phyloP scores from a whole-genome alignment of 1,284 basidiomycete genomes.

The Trichosporon sp. region DNA sequence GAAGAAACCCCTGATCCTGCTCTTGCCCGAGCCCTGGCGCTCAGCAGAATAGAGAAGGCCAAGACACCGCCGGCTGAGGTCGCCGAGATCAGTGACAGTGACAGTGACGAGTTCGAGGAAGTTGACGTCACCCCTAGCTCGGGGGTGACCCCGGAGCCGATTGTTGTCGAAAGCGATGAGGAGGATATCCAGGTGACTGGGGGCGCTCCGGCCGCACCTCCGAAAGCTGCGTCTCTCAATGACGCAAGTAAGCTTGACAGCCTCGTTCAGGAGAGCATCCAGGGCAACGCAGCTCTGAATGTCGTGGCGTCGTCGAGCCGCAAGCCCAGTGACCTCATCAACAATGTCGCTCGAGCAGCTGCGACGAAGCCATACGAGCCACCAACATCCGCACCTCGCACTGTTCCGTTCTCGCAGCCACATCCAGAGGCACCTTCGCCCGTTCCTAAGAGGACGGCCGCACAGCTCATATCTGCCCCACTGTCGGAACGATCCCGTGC shows the following conservation, averaged over 20 bases:
- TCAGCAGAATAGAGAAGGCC: conserved; percentile 25
- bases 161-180: conserved; percentile 8
- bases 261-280: not conserved
- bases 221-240: not conserved
- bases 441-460: not conserved
- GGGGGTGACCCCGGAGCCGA: conserved; percentile 7
- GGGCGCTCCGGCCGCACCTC: not conserved
- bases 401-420: not conserved
- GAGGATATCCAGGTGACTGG: conserved; percentile 9
- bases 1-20: conserved; percentile 40
- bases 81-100: conserved; percentile 9
- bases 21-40: conserved; percentile 34
- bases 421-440: not conserved
- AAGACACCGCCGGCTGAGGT: not conserved
- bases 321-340: not conserved
- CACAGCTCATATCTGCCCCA: not conserved
- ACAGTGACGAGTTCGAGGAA: conserved; percentile 35
- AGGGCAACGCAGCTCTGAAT: not conserved
- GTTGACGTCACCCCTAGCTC: conserved; percentile 22
- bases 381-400: not conserved
- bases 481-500: not conserved
- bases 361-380: not conserved
- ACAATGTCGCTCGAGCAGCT: not conserved
- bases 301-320: not conserved
- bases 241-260: not conserved